Evolutionary conservation across 1,139 yeast species (phyloP).

Genomic region (Sugiyamaella neomexicana): DNA sequence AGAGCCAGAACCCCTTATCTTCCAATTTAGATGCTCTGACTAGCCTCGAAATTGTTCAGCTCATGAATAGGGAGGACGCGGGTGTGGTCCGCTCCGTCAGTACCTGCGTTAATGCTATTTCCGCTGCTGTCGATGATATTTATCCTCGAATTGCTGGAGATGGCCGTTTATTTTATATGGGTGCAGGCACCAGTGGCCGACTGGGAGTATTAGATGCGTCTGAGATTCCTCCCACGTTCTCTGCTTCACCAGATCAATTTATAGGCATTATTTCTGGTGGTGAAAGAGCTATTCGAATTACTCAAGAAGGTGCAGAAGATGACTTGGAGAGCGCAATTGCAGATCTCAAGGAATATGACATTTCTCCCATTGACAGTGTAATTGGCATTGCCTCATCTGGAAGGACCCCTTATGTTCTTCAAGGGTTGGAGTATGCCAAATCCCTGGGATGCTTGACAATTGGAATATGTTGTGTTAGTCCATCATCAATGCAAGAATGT

Average conservation of each 20-base stretch:
- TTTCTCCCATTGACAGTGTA: constrained; percentile 30
- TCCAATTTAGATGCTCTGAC: constrained; percentile 27
- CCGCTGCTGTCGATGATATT: constrained; percentile 34
- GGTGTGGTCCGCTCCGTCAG: constrained; percentile 29
- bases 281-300: constrained; percentile 35
- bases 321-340: constrained; percentile 22
- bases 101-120: constrained; percentile 27
- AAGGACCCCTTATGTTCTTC: constrained; percentile 35
- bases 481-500: constrained; percentile 26
- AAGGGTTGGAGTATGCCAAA: constrained; percentile 29
- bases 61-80: constrained; percentile 34
- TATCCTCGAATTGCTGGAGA: constrained; percentile 33
- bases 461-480: constrained; percentile 32
- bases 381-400: constrained; percentile 37
- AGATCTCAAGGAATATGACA: constrained; percentile 25
- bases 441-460: constrained; percentile 29
- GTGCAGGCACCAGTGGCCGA: constrained; percentile 40
- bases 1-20: constrained; percentile 30
- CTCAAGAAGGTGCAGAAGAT: constrained; percentile 39
- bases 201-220: constrained; percentile 37
- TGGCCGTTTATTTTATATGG: constrained; percentile 37
- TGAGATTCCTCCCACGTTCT: constrained; percentile 40
- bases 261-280: constrained; percentile 40
- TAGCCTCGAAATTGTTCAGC: constrained; percentile 29
- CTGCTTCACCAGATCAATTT: constrained; percentile 36